Conservation (phyloP, 2,329 filamentous ascomycete species). For the Botrytis deweyae region DNA sequence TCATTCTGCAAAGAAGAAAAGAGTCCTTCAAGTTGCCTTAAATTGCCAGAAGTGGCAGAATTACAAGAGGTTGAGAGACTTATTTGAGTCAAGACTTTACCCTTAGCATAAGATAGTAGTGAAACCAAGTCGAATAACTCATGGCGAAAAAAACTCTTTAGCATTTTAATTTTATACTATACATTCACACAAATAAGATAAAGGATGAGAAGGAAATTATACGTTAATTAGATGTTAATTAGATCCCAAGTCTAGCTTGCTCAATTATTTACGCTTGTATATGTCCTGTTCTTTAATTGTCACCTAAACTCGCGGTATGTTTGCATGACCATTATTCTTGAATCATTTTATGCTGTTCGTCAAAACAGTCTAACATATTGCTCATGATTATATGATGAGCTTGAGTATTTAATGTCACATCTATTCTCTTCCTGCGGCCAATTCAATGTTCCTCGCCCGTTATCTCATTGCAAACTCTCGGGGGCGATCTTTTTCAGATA, state of each 20-base stretch:
- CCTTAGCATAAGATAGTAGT: not conserved
- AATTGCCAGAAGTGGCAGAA: not conserved
- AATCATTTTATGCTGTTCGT: not conserved
- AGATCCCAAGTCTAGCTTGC: not conserved
- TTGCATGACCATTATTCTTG: not conserved
- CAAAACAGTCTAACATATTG: too few species aligned
- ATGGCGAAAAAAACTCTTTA: rapidly evolving
- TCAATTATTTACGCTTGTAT: not conserved
- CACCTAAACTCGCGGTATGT: too few species aligned
- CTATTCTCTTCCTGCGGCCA: not conserved
- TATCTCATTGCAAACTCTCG: not conserved
- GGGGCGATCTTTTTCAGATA: not conserved
- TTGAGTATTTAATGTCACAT: too few species aligned
- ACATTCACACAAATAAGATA: not conserved
- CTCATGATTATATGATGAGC: not conserved
- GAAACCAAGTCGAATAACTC: not conserved
- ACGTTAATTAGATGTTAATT: not conserved
- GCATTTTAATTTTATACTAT: not conserved
- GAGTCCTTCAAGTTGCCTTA: rapidly evolving
- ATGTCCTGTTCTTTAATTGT: not conserved
- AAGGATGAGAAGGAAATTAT: not conserved
- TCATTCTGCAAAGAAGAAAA: not conserved
- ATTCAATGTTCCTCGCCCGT: not conserved
- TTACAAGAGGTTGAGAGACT: not conserved
- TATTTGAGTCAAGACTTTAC: not conserved